Percentiles rank a stretch among this genome's conserved stretches.
Evolutionary conservation across 257 asterid species (phyloP).

Genomic region (Solanum paucissectum): DNA sequence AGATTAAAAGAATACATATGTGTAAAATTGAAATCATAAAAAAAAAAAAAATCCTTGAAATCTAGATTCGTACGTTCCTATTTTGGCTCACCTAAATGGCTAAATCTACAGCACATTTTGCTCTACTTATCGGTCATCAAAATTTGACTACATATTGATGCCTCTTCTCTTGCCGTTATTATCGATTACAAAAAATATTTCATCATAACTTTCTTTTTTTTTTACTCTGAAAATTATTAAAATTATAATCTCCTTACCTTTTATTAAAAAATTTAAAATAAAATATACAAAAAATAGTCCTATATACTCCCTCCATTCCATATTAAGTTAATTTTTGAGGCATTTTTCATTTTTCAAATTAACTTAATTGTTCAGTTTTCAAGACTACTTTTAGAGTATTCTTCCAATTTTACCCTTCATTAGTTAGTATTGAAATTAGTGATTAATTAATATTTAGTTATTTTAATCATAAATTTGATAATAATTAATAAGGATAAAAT

Average conservation of each 20-base stretch:
- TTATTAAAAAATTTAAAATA: not conserved
- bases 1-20: too few relatives aligned
- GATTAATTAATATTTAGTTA: too few relatives aligned
- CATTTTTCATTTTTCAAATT: too few relatives aligned
- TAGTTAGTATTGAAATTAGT: too few relatives aligned
- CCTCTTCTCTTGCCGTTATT: not conserved
- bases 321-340: too few relatives aligned
- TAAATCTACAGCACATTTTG: not conserved
- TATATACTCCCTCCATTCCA: too few relatives aligned
- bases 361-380: too few relatives aligned
- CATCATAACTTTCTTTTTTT: not conserved
- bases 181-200: not conserved
- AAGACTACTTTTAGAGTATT: too few relatives aligned
- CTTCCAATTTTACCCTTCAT: too few relatives aligned
- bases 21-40: not conserved
- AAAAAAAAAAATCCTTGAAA: too few relatives aligned
- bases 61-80: not conserved
- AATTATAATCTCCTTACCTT: not conserved
- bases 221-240: not conserved
- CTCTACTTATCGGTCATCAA: not conserved
- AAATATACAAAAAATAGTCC: not conserved
- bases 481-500: too few relatives aligned
- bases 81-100: not conserved
- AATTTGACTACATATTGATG: not conserved
- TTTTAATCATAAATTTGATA: too few relatives aligned